These are phyloP conservation scores for Geranomyces michiganensis DNA, from an alignment of 192 early-diverging fungal species.

Conservation along the genomic window DNA sequence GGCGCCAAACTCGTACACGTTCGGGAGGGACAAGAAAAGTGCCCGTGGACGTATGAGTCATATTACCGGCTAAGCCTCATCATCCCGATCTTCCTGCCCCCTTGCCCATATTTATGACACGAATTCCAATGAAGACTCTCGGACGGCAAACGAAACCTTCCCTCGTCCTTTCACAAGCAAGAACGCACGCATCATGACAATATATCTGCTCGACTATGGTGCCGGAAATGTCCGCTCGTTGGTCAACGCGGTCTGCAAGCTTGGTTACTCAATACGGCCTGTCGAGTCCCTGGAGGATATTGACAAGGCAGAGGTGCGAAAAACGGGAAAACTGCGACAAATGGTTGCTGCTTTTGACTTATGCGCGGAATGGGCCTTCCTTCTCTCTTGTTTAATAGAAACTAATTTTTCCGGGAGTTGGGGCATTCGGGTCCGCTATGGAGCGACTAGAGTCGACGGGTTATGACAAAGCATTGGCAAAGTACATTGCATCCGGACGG, in stretches of 20 bases:
- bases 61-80: no score
- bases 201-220: slow-evolving; percentile 92
- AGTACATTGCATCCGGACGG: slow-evolving; percentile 80
- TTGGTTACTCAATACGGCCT: slow-evolving; percentile 83
- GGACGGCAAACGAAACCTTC: no score
- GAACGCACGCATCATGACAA: slow-evolving; percentile 5
- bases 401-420: slow-evolving; percentile 98
- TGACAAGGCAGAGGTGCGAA: slow-evolving; percentile 80
- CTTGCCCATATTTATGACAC: no score
- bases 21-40: no score
- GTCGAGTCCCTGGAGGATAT: slow-evolving; percentile 81
- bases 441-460: slow-evolving; percentile 70
- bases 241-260: slow-evolving; percentile 86
- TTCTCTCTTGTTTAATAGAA: slow-evolving; percentile 58
- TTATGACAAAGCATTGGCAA: slow-evolving; percentile 77
- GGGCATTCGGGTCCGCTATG: slow-evolving; percentile 95
- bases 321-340: background rate
- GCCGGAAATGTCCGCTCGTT: slow-evolving; percentile 99
- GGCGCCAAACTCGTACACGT: no score
- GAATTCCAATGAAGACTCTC: no score
- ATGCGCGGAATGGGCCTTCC: no score
- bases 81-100: no score
- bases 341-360: background rate
- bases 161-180: no score
- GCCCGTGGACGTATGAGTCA: no score